These are phyloP conservation scores for Fistulinella prunicolor DNA, from an alignment of 768 basidiomycete genomes.

Conservation along the genomic window DNA sequence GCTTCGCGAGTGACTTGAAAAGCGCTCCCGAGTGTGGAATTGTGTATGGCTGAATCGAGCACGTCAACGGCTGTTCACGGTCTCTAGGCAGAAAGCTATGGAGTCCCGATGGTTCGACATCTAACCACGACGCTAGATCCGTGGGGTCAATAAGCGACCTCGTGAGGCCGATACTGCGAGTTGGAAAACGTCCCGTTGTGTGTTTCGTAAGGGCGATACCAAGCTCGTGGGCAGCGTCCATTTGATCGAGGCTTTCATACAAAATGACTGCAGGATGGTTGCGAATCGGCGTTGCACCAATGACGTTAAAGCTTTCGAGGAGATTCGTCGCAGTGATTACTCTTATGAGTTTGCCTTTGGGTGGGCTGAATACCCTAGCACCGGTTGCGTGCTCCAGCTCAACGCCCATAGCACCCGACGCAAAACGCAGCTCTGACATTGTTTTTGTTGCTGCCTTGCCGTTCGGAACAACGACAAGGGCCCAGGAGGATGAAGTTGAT, in stretches of 20 bases:
- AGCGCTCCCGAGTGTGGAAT: slow-evolving; percentile 84
- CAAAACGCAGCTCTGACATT: slow-evolving; percentile 47
- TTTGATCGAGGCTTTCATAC: slow-evolving; percentile 81
- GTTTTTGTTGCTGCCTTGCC: slow-evolving; percentile 55
- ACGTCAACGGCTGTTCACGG: slow-evolving; percentile 73
- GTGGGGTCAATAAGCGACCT: slow-evolving; percentile 76
- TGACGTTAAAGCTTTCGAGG: slow-evolving; percentile 40
- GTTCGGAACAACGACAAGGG: slow-evolving; percentile 62
- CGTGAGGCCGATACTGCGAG: slow-evolving; percentile 76
- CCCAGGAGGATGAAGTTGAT: slow-evolving; percentile 45
- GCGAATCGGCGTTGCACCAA: slow-evolving; percentile 22
- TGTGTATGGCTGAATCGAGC: slow-evolving; percentile 73
- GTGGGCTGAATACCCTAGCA: slow-evolving; percentile 33
- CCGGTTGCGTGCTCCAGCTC: slow-evolving; percentile 33
- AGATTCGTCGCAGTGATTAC: slow-evolving; percentile 56
- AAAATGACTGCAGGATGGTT: slow-evolving; percentile 62
- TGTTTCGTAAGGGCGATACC: slow-evolving; percentile 70
- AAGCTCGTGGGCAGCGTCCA: slow-evolving; percentile 81
- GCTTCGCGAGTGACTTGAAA: slow-evolving; percentile 90
- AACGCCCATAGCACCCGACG: slow-evolving; percentile 40
- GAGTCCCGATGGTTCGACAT: slow-evolving; percentile 57
- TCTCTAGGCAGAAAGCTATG: slow-evolving; percentile 81
- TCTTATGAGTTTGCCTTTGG: slow-evolving; percentile 46
- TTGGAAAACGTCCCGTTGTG: slow-evolving; percentile 55
- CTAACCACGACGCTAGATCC: slow-evolving; percentile 82